Percentiles rank a stretch among this genome's conserved stretches.
phyloP scores from a whole-genome alignment of 2,329 filamentous ascomycete species.

The Botrytis sinoallii region DNA sequence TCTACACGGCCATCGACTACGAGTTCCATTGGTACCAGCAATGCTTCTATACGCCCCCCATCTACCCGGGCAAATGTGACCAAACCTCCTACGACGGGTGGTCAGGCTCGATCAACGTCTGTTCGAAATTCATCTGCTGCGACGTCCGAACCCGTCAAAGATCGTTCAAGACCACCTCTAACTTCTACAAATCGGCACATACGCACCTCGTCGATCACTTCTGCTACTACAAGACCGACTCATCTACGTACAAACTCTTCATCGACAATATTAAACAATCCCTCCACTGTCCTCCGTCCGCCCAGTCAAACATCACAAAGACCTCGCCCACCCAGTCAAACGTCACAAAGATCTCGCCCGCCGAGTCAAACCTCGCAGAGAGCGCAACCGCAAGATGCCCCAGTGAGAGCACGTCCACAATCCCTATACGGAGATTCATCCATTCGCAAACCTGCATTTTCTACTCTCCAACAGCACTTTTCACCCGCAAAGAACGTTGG shows the following conservation, averaged over 20 bases:
- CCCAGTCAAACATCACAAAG: constrained; percentile 20
- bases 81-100: constrained; percentile 25
- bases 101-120: constrained; percentile 30
- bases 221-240: constrained; percentile 19
- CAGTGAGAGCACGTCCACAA: constrained; percentile 16
- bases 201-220: constrained; percentile 28
- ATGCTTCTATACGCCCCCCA: constrained; percentile 32
- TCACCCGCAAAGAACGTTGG: constrained; percentile 59
- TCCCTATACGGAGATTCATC: constrained; percentile 24
- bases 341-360: constrained; percentile 12
- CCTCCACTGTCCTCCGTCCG: constrained; percentile 27
- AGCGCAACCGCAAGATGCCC: constrained; percentile 10
- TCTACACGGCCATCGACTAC: constrained; percentile 28
- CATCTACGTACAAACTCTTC: constrained; percentile 35
- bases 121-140: constrained; percentile 21
- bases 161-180: constrained; percentile 20
- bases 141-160: constrained; percentile 19
- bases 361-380: constrained; percentile 21
- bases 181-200: constrained; percentile 30
- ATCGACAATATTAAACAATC: constrained; percentile 26
- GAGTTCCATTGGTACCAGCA: constrained; percentile 26
- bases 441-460: constrained; percentile 44
- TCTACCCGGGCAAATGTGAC: constrained; percentile 26
- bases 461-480: constrained; percentile 64
- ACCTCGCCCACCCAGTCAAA: constrained; percentile 21